phyloP scores from a whole-genome alignment of 495 filamentous ascomycete species.

The Aspergillus saccharolyticus region DNA sequence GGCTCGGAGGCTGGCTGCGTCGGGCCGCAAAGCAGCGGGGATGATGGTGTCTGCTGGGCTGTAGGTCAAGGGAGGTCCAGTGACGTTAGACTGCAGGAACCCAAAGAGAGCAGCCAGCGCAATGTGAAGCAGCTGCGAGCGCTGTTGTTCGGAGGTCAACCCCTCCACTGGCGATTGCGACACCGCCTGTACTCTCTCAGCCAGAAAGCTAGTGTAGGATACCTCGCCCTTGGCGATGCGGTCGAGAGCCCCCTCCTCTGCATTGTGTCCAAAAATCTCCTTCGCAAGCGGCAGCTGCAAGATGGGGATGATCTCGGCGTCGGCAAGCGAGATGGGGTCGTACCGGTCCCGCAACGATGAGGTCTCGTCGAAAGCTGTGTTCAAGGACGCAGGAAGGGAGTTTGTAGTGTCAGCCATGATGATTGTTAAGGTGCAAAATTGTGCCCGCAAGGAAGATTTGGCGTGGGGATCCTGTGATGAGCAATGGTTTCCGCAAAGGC shows the following conservation, averaged over 20 bases:
- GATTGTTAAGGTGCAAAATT: not conserved
- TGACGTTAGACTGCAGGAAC: slow-evolving; percentile 91
- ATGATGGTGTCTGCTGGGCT: slow-evolving; percentile 50
- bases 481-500: not conserved
- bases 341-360: slow-evolving; percentile 28
- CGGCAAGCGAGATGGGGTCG: slow-evolving; percentile 35
- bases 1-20: slow-evolving; percentile 23
- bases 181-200: slow-evolving; percentile 25
- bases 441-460: not conserved
- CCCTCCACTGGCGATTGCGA: slow-evolving; percentile 22
- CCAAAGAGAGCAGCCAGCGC: slow-evolving; percentile 68
- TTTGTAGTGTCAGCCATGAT: slow-evolving; percentile 27
- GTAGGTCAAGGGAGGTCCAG: slow-evolving; percentile 71
- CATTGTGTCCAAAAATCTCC: slow-evolving; percentile 31
- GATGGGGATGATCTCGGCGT: slow-evolving; percentile 31
- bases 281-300: slow-evolving; percentile 37
- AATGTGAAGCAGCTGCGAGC: slow-evolving; percentile 49
- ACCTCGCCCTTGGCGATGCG: slow-evolving; percentile 26
- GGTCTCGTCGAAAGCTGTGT: slow-evolving; percentile 30
- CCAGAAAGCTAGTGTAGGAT: slow-evolving; percentile 37
- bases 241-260: slow-evolving; percentile 20
- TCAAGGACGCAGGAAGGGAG: slow-evolving; percentile 27
- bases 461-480: no score
- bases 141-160: slow-evolving; percentile 27
- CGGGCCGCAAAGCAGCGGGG: slow-evolving; percentile 34